These are phyloP conservation scores for Articulospora tetracladia DNA, from an alignment of 495 filamentous ascomycete genomes.

Conservation along the genomic window DNA sequence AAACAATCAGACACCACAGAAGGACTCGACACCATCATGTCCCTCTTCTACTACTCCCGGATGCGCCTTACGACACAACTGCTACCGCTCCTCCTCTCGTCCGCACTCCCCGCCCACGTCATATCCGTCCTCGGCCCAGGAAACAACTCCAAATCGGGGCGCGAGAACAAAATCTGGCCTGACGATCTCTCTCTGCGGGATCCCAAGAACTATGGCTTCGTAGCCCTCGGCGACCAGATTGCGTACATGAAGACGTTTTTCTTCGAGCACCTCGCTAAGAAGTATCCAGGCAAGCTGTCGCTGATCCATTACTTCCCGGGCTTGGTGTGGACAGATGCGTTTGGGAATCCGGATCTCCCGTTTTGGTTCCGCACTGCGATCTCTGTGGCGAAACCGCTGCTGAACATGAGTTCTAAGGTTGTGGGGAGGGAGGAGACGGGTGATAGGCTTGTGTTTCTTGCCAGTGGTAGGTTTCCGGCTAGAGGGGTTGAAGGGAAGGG, in stretches of 20 bases:
- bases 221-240: conserved; percentile 23
- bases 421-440: conserved; percentile 7
- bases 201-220: conserved; percentile 23
- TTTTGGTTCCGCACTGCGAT: conserved; percentile 1
- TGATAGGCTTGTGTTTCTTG: conserved; percentile 13
- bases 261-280: conserved; percentile 26
- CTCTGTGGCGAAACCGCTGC: background rate
- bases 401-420: background rate
- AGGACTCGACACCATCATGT: conserved; percentile 22
- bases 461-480: conserved; percentile 3
- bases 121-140: conserved; percentile 13
- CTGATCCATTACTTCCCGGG: conserved; percentile 36
- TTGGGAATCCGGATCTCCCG: background rate
- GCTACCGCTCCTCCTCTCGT: conserved; percentile 19
- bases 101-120: conserved; percentile 2
- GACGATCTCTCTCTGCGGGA: conserved; percentile 16
- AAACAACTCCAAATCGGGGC: background rate
- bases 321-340: conserved; percentile 25
- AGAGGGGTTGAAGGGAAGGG: background rate
- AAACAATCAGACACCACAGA: conserved; percentile 24
- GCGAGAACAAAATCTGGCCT: conserved; percentile 4
- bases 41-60: conserved; percentile 29
- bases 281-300: conserved; percentile 11
- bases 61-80: conserved; percentile 20
- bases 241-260: conserved; percentile 28